Percentiles rank a stretch among this genome's conserved stretches.
phyloP scores from a whole-genome alignment of 2,329 filamentous ascomycete genomes.

The Volutella citrinella region DNA sequence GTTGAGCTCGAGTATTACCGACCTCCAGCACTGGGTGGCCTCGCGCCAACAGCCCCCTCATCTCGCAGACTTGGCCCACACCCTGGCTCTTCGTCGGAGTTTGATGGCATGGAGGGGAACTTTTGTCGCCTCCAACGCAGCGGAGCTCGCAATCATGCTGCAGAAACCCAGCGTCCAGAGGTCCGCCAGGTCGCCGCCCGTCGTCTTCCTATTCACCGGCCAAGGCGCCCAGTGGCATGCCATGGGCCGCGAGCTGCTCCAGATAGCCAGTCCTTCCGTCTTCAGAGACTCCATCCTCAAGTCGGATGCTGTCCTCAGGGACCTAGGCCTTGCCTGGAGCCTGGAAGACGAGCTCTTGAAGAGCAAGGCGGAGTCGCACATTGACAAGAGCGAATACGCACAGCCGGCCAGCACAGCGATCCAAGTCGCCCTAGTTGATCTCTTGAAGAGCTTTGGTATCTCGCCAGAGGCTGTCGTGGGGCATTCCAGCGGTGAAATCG shows the following conservation, averaged over 20 bases:
- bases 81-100: too few relatives aligned
- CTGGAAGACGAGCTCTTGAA: conserved; percentile 20
- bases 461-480: conserved; percentile 29
- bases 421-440: conserved; percentile 39
- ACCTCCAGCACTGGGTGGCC: too few relatives aligned
- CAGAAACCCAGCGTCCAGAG: conserved; percentile 11
- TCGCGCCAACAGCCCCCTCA: too few relatives aligned
- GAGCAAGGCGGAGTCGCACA: conserved; percentile 7
- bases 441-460: conserved; percentile 31
- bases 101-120: too few relatives aligned
- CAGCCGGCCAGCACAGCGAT: conserved; percentile 42
- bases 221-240: conserved; percentile 35
- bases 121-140: too few relatives aligned
- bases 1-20: too few relatives aligned
- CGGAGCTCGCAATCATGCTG: conserved; percentile 4
- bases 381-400: conserved; percentile 31
- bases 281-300: conserved; percentile 11
- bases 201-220: conserved; percentile 29
- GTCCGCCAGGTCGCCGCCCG: conserved; percentile 3
- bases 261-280: neutral
- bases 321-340: too few relatives aligned
- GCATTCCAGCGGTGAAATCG: conserved; percentile 39
- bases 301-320: too few relatives aligned
- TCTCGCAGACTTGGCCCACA: too few relatives aligned
- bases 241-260: conserved; percentile 27